Percentiles rank a stretch among this genome's conserved stretches.
Evolutionary conservation across 805 yeast genomes (phyloP).

Genomic region (Maudiozyma turicensis): DNA sequence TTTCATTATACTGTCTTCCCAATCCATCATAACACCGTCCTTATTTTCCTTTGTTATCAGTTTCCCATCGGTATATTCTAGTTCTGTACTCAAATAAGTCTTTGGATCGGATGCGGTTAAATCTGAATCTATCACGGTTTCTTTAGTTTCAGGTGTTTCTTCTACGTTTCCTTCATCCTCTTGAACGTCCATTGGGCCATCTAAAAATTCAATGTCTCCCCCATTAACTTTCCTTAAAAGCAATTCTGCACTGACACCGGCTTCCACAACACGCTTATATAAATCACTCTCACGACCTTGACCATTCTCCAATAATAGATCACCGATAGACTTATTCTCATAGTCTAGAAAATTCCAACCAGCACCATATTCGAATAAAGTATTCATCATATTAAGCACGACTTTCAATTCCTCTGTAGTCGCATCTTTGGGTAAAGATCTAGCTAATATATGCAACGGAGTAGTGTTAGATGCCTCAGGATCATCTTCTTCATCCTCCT

Average conservation of each 20-base stretch:
- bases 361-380: slow-evolving; percentile 74
- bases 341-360: slow-evolving; percentile 81
- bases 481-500: slow-evolving; percentile 24
- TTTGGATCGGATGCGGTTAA: slow-evolving; percentile 59
- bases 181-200: slow-evolving; percentile 32
- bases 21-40: slow-evolving; percentile 97
- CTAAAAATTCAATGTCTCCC: slow-evolving; percentile 51
- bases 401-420: slow-evolving; percentile 35
- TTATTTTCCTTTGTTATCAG: slow-evolving; percentile 59
- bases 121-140: slow-evolving; percentile 34
- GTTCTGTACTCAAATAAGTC: slow-evolving; percentile 53
- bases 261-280: slow-evolving; percentile 49
- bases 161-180: slow-evolving; percentile 41
- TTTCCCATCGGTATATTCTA: slow-evolving; percentile 58
- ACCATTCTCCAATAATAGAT: slow-evolving; percentile 52
- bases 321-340: slow-evolving; percentile 75
- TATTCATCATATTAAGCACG: slow-evolving; percentile 47
- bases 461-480: slow-evolving; percentile 52
- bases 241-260: slow-evolving; percentile 87
- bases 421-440: slow-evolving; percentile 34
- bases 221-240: slow-evolving; percentile 63
- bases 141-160: slow-evolving; percentile 20
- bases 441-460: slow-evolving; percentile 63
- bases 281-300: slow-evolving; percentile 32
- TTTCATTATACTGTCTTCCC: slow-evolving; percentile 82